phyloP scores from a whole-genome alignment of 176 grass and related monocot genomes.

The Stipa capillata region DNA sequence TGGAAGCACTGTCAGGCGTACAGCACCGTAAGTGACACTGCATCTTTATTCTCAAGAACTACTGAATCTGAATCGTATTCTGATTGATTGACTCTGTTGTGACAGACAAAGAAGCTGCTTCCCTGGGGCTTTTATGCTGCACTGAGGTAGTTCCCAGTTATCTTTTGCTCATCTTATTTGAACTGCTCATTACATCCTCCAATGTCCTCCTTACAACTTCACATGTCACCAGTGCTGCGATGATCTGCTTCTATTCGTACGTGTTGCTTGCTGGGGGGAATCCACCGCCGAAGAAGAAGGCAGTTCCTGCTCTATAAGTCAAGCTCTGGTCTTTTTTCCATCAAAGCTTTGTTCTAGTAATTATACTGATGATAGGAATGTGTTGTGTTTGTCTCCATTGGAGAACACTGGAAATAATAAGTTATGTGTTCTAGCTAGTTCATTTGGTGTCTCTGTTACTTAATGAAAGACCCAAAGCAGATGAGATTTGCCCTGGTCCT shows the following conservation, averaged over 20 bases:
- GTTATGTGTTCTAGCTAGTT: slow-evolving; percentile 4
- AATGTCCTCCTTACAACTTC: not conserved
- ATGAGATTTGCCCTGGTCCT: not conserved
- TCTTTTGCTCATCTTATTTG: not conserved
- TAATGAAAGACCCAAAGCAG: not conserved
- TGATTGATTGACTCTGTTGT: not conserved
- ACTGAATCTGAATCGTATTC: not conserved
- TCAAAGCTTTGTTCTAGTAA: not conserved
- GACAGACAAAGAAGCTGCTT: slow-evolving; percentile 72
- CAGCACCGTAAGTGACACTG: slow-evolving; percentile 37
- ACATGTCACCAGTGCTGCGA: slow-evolving; percentile 37
- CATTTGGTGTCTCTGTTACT: not conserved
- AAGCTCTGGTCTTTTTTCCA: not conserved
- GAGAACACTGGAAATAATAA: not conserved
- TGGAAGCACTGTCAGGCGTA: slow-evolving; percentile 65
- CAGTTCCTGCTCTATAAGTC: slow-evolving; percentile 21
- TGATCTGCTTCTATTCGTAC: slow-evolving; percentile 86
- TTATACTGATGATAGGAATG: not conserved
- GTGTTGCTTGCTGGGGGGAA: slow-evolving; percentile 75
- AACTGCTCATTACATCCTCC: not conserved
- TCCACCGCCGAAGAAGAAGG: slow-evolving; percentile 72
- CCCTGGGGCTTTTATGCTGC: slow-evolving; percentile 56
- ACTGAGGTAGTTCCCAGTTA: slow-evolving; percentile 36
- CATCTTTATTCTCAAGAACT: not conserved
- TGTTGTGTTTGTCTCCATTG: not conserved